phyloP scores from a whole-genome alignment of 108 stramenopile genomes.

The Cyclotella baltica region DNA sequence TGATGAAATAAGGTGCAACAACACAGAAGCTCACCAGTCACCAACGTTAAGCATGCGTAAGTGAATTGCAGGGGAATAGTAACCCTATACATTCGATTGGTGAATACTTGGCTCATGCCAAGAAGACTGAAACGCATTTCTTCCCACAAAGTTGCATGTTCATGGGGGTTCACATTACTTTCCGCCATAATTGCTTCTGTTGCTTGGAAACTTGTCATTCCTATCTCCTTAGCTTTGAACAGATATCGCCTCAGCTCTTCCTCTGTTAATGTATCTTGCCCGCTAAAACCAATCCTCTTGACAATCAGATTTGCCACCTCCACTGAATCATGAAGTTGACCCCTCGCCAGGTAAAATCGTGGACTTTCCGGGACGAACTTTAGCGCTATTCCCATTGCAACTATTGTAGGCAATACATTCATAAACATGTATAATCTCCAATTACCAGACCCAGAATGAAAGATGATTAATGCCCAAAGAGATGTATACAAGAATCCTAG shows the following conservation, averaged over 20 bases:
- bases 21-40: constrained; percentile 16
- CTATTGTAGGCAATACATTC: constrained; percentile 42
- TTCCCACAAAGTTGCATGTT: background rate
- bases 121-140: constrained; percentile 32
- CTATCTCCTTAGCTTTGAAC: constrained; percentile 25
- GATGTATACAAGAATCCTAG: constrained; percentile 47
- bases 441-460: constrained; percentile 34
- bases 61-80: constrained; percentile 48
- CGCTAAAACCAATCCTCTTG: constrained; percentile 20
- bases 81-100: constrained; percentile 31
- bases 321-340: constrained; percentile 39
- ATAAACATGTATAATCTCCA: constrained; percentile 48
- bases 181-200: constrained; percentile 22
- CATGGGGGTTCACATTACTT: background rate
- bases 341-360: constrained; percentile 38
- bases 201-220: constrained; percentile 16
- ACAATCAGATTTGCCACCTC: constrained; percentile 33
- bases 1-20: background rate
- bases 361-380: constrained; percentile 48
- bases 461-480: constrained; percentile 46
- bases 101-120: constrained; percentile 33
- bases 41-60: constrained; percentile 34
- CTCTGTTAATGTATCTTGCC: constrained; percentile 24
- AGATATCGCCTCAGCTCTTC: constrained; percentile 37
- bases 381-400: constrained; percentile 22